A percentile compares a stretch with the other conserved stretches of the same genome.
Conservation (phyloP, 2,329 filamentous ascomycete genomes). For the Penicillium occitanis region DNA sequence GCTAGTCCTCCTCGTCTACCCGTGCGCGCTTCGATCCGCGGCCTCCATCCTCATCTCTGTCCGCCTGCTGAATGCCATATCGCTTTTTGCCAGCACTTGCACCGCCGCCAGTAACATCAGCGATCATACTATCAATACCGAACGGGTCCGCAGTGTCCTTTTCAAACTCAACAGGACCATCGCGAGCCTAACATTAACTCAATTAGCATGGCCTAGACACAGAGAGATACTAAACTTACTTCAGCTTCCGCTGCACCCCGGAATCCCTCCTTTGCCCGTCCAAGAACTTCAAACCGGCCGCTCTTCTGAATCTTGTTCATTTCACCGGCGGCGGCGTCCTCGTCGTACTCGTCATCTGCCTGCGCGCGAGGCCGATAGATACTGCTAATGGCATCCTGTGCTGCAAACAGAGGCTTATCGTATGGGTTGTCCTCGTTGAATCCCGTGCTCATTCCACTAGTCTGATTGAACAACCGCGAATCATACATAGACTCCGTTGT, state of each 20-base stretch:
- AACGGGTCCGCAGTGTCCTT: conserved; percentile 86
- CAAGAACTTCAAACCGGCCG: conserved; percentile 83
- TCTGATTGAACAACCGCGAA: conserved; percentile 90
- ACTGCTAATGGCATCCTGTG: conserved; percentile 88
- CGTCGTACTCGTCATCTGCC: conserved; percentile 72
- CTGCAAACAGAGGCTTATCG: conserved; percentile 94
- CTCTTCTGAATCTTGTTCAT: conserved; percentile 86
- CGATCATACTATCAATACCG: conserved; percentile 90
- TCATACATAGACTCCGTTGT: conserved; percentile 96
- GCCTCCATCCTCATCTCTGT: conserved; percentile 67
- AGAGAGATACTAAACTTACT: conserved; percentile 49
- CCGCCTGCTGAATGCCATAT: conserved; percentile 46
- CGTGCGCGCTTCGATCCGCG: conserved; percentile 73
- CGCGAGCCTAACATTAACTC: conserved; percentile 58
- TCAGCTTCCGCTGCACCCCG: conserved; percentile 79
- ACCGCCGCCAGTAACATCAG: conserved; percentile 67
- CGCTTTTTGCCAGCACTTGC: conserved; percentile 51
- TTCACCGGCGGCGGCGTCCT: conserved; percentile 75
- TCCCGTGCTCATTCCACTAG: conserved; percentile 82
- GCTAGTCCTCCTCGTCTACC: conserved; percentile 63
- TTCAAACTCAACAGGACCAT: conserved; percentile 95
- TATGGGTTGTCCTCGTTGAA: conserved; percentile 98
- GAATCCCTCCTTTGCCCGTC: conserved; percentile 80
- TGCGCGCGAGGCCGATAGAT: conserved; percentile 81
- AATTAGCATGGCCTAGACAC: conserved; percentile 8